A percentile compares a stretch with the other conserved stretches of the same genome.
phyloP scores from a whole-genome alignment of 768 basidiomycete species.

The Mycena polygramma region DNA sequence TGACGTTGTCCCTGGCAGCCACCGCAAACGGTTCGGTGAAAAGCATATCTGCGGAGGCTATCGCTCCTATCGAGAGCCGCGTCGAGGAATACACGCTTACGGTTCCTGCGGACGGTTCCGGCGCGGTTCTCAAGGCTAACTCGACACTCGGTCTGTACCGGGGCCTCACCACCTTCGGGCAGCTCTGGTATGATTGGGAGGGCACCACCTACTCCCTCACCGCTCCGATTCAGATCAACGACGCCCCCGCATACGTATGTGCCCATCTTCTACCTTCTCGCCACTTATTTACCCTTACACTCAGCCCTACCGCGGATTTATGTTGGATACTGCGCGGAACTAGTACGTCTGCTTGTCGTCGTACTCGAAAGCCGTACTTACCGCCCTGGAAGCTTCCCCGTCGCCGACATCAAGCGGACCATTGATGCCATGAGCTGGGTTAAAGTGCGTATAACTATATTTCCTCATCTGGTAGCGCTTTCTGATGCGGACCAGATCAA shows the following conservation, averaged over 20 bases:
- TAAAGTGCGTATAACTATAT: conserved; percentile 47
- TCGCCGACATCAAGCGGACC: conserved; percentile 58
- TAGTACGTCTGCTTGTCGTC: conserved; percentile 41
- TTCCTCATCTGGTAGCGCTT: not conserved
- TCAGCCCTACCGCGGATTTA: conserved; percentile 62
- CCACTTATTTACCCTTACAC: not conserved
- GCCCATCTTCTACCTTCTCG: not conserved
- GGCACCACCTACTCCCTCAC: conserved; percentile 51
- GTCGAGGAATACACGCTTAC: conserved; percentile 60
- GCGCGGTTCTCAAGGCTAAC: conserved; percentile 56
- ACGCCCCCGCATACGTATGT: conserved; percentile 56
- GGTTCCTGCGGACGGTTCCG: conserved; percentile 55
- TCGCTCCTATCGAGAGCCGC: conserved; percentile 51
- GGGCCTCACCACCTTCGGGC: conserved; percentile 66
- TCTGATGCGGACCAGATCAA: conserved; percentile 62
- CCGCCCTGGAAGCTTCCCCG: conserved; percentile 46
- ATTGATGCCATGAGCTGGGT: conserved; percentile 67
- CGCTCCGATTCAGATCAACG: conserved; percentile 57
- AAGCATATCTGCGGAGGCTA: conserved; percentile 54
- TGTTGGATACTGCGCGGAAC: conserved; percentile 72
- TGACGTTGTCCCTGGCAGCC: conserved; percentile 48
- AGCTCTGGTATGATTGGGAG: conserved; percentile 52
- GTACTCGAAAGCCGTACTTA: conserved; percentile 1
- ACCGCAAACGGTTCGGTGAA: conserved; percentile 29
- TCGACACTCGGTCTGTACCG: conserved; percentile 61